phyloP scores from a whole-genome alignment of 164 flowering plant species.

The Magnolia sinica region DNA sequence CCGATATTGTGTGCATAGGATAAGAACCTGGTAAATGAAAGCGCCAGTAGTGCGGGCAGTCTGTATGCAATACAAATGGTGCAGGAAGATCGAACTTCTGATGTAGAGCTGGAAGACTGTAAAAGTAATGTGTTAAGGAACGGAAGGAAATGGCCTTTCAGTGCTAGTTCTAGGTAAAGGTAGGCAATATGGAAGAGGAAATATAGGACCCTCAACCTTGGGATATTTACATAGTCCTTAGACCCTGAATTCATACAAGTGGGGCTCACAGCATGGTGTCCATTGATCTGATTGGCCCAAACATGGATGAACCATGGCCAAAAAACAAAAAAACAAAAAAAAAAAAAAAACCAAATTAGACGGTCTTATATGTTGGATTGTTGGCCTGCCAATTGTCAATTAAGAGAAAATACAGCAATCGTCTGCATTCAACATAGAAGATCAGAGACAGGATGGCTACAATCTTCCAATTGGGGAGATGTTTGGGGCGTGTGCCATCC shows the following conservation, averaged over 20 bases:
- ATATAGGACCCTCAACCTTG: not conserved
- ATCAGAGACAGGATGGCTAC: not conserved
- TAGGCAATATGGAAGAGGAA: not conserved
- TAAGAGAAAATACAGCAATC: not conserved
- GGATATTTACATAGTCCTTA: no score
- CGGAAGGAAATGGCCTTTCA: no score
- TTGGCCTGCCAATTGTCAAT: not conserved
- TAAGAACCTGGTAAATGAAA: conserved; percentile 80
- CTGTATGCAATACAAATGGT: conserved; percentile 91
- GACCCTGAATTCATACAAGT: no score
- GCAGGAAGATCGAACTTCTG: conserved; percentile 90
- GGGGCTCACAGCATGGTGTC: no score
- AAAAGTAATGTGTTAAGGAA: conserved; percentile 10
- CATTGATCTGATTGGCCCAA: not conserved
- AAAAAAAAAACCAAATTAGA: not conserved
- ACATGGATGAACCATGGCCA: not conserved
- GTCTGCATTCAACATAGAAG: not conserved
- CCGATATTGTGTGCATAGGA: not conserved
- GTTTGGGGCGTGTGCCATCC: not conserved
- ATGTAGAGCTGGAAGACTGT: conserved; percentile 90
- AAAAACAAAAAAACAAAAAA: no score
- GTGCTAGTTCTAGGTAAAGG: not conserved
- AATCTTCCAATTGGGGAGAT: not conserved
- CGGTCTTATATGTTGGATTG: not conserved
- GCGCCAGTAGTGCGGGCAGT: conserved; percentile 99